phyloP scores from a whole-genome alignment of 2,329 filamentous ascomycete genomes.

The Penicillium thymicola region DNA sequence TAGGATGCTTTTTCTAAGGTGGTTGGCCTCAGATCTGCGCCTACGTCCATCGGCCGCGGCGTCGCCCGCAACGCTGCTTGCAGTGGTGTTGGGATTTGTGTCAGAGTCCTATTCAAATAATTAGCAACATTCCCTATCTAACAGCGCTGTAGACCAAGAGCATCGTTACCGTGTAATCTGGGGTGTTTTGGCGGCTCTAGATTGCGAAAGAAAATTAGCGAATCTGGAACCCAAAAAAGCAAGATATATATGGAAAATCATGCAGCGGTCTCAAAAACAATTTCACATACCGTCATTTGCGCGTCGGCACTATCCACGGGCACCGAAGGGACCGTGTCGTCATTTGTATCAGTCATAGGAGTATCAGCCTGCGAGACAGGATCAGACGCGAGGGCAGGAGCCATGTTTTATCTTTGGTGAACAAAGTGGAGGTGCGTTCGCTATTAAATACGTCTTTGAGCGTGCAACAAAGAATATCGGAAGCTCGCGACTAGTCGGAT shows the following conservation, averaged over 20 bases:
- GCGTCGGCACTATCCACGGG: constrained; percentile 39
- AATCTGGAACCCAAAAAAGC: neutral
- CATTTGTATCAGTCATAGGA: constrained; percentile 46
- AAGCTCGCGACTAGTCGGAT: constrained; percentile 9
- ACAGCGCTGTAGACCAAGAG: neutral
- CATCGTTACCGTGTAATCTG: constrained; percentile 56
- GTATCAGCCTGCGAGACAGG: constrained; percentile 46
- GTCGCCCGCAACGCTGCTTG: constrained; percentile 84
- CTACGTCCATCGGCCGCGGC: constrained; percentile 70
- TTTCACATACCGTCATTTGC: constrained; percentile 36
- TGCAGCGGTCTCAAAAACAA: neutral
- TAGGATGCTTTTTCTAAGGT: constrained; percentile 86
- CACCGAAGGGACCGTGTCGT: constrained; percentile 34
- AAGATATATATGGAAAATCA: neutral
- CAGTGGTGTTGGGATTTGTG: constrained; percentile 64
- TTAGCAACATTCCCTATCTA: neutral
- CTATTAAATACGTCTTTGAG: constrained; percentile 9
- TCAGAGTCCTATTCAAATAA: constrained; percentile 54
- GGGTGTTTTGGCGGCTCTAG: constrained; percentile 56
- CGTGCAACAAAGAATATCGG: constrained; percentile 4
- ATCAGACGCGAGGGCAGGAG: constrained; percentile 40
- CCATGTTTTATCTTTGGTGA: constrained; percentile 38
- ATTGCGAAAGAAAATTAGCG: constrained; percentile 11
- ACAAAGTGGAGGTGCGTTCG: constrained; percentile 21
- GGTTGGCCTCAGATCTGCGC: constrained; percentile 79